Evolutionary conservation across 2,329 filamentous ascomycete species (phyloP), one percentile per base, ranked within the genome.

Genomic region (Penicillium hesseltinei): DNA sequence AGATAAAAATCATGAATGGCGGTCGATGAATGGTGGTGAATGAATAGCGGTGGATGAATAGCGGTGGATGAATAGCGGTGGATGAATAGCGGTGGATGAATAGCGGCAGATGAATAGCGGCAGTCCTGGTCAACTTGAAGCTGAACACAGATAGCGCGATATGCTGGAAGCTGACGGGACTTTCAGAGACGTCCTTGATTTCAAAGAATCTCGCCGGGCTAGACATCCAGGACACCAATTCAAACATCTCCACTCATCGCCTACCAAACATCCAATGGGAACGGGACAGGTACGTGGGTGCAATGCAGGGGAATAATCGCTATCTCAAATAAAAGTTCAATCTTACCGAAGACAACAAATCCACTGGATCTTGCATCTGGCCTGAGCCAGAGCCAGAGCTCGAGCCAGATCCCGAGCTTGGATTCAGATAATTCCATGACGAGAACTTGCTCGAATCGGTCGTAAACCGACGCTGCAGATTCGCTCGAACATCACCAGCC

Each of bases 381-480:
- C 45, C 33, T 5, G 53, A 56, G 5, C 39, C 53, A 10, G 52
- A 35, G 29, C 52, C 74, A 69, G 82, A 81, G 58, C 77, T 73
- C 52, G 81, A 73, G 58, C 77, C 73, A 53, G 81, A 73, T 67
- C 82, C 79, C 71, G 81, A 73, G 68, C 82, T 79, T 72, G 84
- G 82, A 46, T 81, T 84, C 69, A 92, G 78, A 60, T 84, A 83
- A 57, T 82, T 84, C 76, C 90, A 80, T 72, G 89, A 91, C 75
- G 89, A 88, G 77, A 93, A 80, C 82, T 92, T 84, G 77, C 91
- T 83, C 78, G 90, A 87, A 78, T 96, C 95, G 57, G 92, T 94
- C 62, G 93, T 97, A 78, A 97, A 97, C 72, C 93, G 89, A 71
- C 93, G 88, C 76, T 92, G 91, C 73, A 97, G 82, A 67, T 87